Conservation (phyloP, 768 basidiomycete species). For the Pluteus cervinus region DNA sequence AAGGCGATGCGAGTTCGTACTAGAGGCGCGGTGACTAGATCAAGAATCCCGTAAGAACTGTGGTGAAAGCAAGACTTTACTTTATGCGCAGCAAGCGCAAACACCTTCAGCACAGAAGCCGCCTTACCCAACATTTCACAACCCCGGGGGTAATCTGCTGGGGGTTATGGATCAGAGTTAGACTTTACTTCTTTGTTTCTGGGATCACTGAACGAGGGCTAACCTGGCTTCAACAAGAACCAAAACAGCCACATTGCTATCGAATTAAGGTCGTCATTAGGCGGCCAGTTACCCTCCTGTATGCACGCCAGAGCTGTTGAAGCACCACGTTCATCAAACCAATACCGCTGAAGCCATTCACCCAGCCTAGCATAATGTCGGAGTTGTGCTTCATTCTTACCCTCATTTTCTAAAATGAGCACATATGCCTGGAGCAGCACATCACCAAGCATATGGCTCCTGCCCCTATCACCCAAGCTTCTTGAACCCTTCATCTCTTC, state of each 20-base stretch:
- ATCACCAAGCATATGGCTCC: conserved; percentile 29
- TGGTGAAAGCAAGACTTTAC: conserved; percentile 18
- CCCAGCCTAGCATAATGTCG: conserved; percentile 60
- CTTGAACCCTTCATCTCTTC: no score
- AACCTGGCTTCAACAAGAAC: conserved; percentile 61
- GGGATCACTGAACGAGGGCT: conserved; percentile 13
- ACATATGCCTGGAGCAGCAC: conserved; percentile 64
- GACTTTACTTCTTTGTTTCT: background rate
- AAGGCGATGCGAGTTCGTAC: conserved; percentile 54
- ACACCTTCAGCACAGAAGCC: conserved; percentile 40
- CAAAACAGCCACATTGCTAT: conserved; percentile 79
- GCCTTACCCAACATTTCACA: conserved; percentile 18
- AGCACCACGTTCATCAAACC: conserved; percentile 56
- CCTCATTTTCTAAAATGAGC: conserved; percentile 80
- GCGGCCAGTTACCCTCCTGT: conserved; percentile 48
- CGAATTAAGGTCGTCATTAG: conserved; percentile 42
- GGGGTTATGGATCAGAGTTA: no score
- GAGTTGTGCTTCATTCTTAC: conserved; percentile 66
- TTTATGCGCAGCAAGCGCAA: conserved; percentile 64
- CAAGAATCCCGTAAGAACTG: conserved; percentile 7
- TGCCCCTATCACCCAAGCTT: no score
- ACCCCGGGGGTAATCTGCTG: no score
- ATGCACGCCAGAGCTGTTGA: conserved; percentile 41
- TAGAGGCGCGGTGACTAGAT: conserved; percentile 25
- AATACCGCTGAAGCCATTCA: conserved; percentile 59